Evolutionary conservation across 2,329 filamentous ascomycete species (phyloP).

Genomic region (Colletotrichum higginsianum): DNA sequence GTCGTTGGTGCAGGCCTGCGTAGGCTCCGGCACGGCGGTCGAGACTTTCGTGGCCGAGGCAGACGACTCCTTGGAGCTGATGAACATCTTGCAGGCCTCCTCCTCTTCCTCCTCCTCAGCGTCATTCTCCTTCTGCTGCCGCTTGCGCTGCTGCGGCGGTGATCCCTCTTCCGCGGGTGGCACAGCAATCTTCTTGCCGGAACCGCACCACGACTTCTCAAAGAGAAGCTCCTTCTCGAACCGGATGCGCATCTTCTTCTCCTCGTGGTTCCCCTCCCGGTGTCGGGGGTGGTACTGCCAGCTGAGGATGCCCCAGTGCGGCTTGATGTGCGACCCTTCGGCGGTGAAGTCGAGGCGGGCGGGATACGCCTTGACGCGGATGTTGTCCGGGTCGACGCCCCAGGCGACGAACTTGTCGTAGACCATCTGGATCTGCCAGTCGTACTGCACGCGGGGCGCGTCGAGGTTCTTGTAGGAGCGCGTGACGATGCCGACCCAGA

Average conservation of each 20-base stretch:
- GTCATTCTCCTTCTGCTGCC: too few relatives aligned
- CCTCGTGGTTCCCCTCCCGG: not conserved
- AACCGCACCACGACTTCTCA: slow-evolving; percentile 40
- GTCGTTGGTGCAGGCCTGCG: slow-evolving; percentile 2
- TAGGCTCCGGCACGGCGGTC: slow-evolving; percentile 9
- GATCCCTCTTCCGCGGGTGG: too few relatives aligned
- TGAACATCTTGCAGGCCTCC: slow-evolving; percentile 6
- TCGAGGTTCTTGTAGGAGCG: not conserved
- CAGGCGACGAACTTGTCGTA: slow-evolving; percentile 9
- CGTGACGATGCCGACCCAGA: slow-evolving; percentile 34
- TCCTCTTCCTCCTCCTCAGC: not conserved
- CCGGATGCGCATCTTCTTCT: slow-evolving; percentile 26
- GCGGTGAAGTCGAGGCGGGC: not conserved
- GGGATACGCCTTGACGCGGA: slow-evolving; percentile 5
- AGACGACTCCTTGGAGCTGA: not conserved
- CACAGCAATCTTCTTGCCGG: not conserved
- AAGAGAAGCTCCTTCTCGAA: slow-evolving; percentile 49
- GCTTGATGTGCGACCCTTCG: not conserved
- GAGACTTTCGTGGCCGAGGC: not conserved
- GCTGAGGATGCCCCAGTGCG: slow-evolving; percentile 17
- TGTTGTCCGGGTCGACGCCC: slow-evolving; percentile 12
- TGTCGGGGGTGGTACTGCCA: slow-evolving; percentile 40
- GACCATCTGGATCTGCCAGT: slow-evolving; percentile 16
- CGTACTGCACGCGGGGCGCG: slow-evolving; percentile 5
- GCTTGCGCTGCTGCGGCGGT: too few relatives aligned